Evolutionary conservation across 257 asterid genomes (phyloP), one percentile per base, ranked within the genome.

Genomic region (Cordia subcordata): DNA sequence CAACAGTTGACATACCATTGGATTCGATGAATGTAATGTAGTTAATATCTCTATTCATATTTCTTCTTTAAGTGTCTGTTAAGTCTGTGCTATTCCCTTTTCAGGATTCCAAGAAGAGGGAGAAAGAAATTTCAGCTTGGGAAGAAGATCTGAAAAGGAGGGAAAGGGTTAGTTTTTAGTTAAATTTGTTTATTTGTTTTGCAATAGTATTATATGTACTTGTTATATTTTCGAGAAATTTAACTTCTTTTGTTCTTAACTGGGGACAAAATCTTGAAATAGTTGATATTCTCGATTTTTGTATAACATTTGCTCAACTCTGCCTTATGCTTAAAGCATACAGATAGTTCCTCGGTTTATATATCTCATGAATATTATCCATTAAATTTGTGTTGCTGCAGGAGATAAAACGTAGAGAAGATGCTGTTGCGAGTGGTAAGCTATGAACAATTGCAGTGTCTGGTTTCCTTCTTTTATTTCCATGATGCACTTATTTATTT

Each of bases 1-100:
- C 97, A 42, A 83, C 95, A 17, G 90, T 71, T 58, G 99, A 93
- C 66, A 82, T 93, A 73, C 97, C 99, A n/a, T 69, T 93, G 69
- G 97, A 87, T 74, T 17, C 81, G 9, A 63, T 80, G 87, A 85
- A 80, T 68, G 97, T 89, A 89, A 79, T 70, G 65, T 39, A 45
- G 59, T 68, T 49, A 40, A 16, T 47, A 18, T 15, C 38, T 20
- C 46, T 57, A 45, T 17, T 35, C 17, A 17, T 50, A 19, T 51
- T n/a, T 61, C 17, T 39, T 62, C 18, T 65, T 44, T 53, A 21
- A 49, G 20, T n/a, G 60, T 53, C 58, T 33, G 21, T 20, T 53
- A 53, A 53, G 35, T 53, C 27, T 49, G 20, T 27, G 38, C 21
- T 53, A 1, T 53, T 53, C 20, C 4, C 47, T 22, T 12, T 33